Evolutionary conservation across 2,329 filamentous ascomycete species (phyloP).

Genomic region (Alternaria sp.): DNA sequence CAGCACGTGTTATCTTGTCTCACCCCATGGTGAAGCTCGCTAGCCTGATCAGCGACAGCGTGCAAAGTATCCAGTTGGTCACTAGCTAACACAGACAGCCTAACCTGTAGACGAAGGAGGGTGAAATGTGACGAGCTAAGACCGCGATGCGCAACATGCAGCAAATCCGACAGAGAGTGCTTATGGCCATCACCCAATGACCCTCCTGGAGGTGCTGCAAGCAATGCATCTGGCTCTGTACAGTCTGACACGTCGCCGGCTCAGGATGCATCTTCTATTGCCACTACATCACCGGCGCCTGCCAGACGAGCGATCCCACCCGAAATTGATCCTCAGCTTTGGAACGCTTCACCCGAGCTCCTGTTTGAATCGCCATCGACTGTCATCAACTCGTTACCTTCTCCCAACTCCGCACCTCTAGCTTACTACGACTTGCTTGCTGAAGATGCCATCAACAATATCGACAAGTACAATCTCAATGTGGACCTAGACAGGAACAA

Average conservation of each 20-base stretch:
- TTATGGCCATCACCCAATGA: constrained; percentile 41
- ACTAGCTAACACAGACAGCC: constrained; percentile 34
- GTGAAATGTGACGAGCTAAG: constrained; percentile 60
- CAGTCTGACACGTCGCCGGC: constrained; percentile 20
- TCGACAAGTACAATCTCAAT: constrained; percentile 41
- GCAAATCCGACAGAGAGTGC: constrained; percentile 53
- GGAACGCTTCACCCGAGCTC: constrained; percentile 38
- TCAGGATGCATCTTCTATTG: constrained; percentile 11
- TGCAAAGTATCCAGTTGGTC: not conserved
- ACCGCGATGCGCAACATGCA: constrained; percentile 54
- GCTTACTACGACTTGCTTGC: constrained; percentile 58
- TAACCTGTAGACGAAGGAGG: constrained; percentile 55
- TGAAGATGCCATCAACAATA: constrained; percentile 51
- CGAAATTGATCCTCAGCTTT: constrained; percentile 28
- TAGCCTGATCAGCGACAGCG: not conserved
- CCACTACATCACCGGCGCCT: constrained; percentile 22
- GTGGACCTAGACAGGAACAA: constrained; percentile 36
- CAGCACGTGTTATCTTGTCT: not conserved
- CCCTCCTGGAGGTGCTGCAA: constrained; percentile 1
- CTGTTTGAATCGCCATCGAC: constrained; percentile 42
- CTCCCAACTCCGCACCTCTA: constrained; percentile 54
- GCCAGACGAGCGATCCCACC: constrained; percentile 23
- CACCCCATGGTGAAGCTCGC: not conserved
- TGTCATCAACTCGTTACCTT: constrained; percentile 43
- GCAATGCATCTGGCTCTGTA: constrained; percentile 18